Percentiles rank a stretch among this genome's conserved stretches.
Evolutionary conservation across 805 yeast genomes (phyloP).

Genomic region (Wickerhamiella siamensis): DNA sequence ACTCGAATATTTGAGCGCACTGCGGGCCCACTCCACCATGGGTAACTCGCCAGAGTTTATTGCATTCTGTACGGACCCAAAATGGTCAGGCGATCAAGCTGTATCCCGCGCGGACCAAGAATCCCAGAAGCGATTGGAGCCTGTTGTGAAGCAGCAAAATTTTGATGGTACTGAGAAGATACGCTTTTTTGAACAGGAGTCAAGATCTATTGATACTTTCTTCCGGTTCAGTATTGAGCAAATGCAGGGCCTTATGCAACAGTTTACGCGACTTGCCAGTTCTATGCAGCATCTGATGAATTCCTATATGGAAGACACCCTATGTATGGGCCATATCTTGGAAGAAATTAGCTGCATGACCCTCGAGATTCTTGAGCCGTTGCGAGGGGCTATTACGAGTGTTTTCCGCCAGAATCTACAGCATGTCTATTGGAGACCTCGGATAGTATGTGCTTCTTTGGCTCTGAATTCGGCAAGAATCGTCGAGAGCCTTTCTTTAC

Average conservation of each 20-base stretch:
- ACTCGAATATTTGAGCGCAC: constrained; percentile 36
- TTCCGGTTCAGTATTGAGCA: constrained; percentile 10
- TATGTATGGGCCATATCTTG: not conserved
- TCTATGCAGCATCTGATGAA: constrained; percentile 1
- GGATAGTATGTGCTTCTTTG: not conserved
- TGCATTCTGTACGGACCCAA: constrained; percentile 25
- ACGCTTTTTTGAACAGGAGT: constrained; percentile 11
- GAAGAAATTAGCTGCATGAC: constrained; percentile 10
- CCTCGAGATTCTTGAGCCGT: constrained; percentile 3
- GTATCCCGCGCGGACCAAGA: constrained; percentile 13
- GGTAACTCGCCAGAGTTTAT: constrained; percentile 28
- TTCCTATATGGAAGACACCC: not conserved
- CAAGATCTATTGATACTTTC: constrained; percentile 7
- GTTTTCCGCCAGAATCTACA: not conserved
- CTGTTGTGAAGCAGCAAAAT: constrained; percentile 12
- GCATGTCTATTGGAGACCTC: not conserved
- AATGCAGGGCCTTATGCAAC: constrained; percentile 2
- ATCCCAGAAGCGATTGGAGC: constrained; percentile 20
- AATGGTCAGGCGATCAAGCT: not conserved
- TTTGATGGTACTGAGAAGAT: constrained; percentile 12
- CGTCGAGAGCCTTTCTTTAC: constrained; percentile 18
- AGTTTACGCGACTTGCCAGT: constrained; percentile 2
- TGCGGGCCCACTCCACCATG: constrained; percentile 29
- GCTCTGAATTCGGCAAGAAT: constrained; percentile 8
- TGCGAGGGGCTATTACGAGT: not conserved